Percentiles rank a stretch among this genome's conserved stretches.
Evolutionary conservation across 352 stramenopile species (phyloP).

Genomic region (Globisporangium nunn): DNA sequence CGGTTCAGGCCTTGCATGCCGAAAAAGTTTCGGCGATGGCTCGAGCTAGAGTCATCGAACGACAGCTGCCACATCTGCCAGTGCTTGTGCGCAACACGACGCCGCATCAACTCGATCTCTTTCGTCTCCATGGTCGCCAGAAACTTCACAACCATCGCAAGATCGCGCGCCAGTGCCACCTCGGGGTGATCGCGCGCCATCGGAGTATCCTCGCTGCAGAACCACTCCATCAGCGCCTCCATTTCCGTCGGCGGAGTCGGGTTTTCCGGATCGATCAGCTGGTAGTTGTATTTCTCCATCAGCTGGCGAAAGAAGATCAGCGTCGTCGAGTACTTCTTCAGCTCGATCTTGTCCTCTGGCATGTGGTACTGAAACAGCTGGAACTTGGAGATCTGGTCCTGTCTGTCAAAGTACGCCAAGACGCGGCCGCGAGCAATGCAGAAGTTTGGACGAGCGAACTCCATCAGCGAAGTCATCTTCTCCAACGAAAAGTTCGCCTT

Average conservation of each 20-base stretch:
- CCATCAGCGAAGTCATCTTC: slow-evolving; percentile 73
- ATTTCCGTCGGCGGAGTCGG: slow-evolving; percentile 83
- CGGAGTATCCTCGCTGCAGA: slow-evolving; percentile 65
- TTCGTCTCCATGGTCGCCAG: slow-evolving; percentile 87
- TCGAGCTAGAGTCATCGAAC: slow-evolving; percentile 79
- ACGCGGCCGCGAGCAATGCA: slow-evolving; percentile 63
- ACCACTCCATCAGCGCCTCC: slow-evolving; percentile 89
- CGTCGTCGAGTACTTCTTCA: slow-evolving; percentile 87
- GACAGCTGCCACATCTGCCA: slow-evolving; percentile 89
- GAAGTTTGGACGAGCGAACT: slow-evolving; percentile 75
- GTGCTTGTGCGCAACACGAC: slow-evolving; percentile 57
- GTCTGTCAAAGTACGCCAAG: slow-evolving; percentile 74
- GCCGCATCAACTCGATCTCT: slow-evolving; percentile 84
- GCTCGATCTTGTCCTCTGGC: slow-evolving; percentile 83
- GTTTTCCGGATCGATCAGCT: slow-evolving; percentile 75
- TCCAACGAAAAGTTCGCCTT: slow-evolving; percentile 79
- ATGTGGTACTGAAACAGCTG: slow-evolving; percentile 87
- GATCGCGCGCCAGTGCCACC: slow-evolving; percentile 65
- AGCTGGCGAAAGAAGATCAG: slow-evolving; percentile 82
- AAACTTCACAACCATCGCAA: slow-evolving; percentile 86
- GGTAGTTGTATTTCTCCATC: slow-evolving; percentile 83
- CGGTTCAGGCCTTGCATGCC: slow-evolving; percentile 57
- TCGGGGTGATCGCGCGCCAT: slow-evolving; percentile 82
- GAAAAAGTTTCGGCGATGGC: slow-evolving; percentile 71
- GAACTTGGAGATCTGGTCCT: slow-evolving; percentile 45